Conservation (phyloP, 345 rosid genomes). For the Bruguiera sexangula region DNA sequence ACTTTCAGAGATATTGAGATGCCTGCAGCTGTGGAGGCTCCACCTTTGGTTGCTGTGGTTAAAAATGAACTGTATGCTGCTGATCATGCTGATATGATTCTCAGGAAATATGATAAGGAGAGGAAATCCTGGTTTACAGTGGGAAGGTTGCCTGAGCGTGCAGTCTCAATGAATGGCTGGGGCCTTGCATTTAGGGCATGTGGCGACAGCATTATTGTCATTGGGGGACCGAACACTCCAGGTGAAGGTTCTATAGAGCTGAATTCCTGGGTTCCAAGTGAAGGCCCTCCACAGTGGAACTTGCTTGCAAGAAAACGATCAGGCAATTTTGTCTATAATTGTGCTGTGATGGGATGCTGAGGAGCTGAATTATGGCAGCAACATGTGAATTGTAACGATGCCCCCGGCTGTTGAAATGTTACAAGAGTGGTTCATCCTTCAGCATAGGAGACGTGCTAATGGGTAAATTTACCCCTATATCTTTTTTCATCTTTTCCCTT, state of each 20-base stretch:
- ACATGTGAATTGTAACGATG: slow-evolving; percentile 29
- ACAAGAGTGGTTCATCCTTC: slow-evolving; percentile 41
- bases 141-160: slow-evolving; percentile 81
- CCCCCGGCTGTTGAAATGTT: slow-evolving; percentile 32
- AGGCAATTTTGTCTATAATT: slow-evolving; percentile 86
- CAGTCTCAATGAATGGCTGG: slow-evolving; percentile 89
- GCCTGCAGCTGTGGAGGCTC: slow-evolving; percentile 75
- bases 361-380: slow-evolving; percentile 23
- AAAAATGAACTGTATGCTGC: slow-evolving; percentile 78
- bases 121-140: slow-evolving; percentile 51
- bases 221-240: slow-evolving; percentile 74
- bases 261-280: slow-evolving; percentile 80
- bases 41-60: slow-evolving; percentile 87
- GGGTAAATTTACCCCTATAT: slow-evolving; percentile 48
- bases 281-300: slow-evolving; percentile 71
- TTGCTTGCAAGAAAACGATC: slow-evolving; percentile 71
- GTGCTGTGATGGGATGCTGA: slow-evolving; percentile 98
- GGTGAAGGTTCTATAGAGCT: slow-evolving; percentile 85
- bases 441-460: slow-evolving; percentile 45
- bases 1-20: slow-evolving; percentile 39
- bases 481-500: slow-evolving; percentile 38
- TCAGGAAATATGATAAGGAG: slow-evolving; percentile 68
- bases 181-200: slow-evolving; percentile 94
- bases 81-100: slow-evolving; percentile 76
- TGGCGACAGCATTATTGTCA: slow-evolving; percentile 75